Base-by-base conservation (phyloP, 495 filamentous ascomycete species). In the Pseudomonodictys pantanalensis region DNA sequence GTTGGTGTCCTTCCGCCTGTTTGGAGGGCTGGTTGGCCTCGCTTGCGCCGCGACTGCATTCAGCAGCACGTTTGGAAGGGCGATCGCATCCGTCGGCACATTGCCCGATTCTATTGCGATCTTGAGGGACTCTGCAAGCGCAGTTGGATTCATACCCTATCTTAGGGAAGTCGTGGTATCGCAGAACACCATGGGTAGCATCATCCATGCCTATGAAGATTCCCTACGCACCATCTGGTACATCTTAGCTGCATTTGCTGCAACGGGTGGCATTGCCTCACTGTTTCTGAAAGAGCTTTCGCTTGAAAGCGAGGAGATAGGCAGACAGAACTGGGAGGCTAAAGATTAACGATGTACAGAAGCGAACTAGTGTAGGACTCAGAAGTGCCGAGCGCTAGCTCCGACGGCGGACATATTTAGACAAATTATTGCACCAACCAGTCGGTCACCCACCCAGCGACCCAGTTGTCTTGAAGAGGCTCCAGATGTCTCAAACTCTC, bases 21-120 rank as follows among this genome's bases (percentile, higher is more conserved):
- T 77, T n/a, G 75, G 75, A 0, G 70, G 63, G 2, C 64, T 76
- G 1, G 49, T 77, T 12, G 75, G 74, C 10, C 72, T 76, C 15
- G 72, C 77, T 1, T 51, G 77, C 26, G 56, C 56, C 23, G 65
- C 70, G 9, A 67, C 71, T 0, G 54, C 66, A 5, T 74, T 73
- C 58, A 69, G 46, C 54, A 71, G 58, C 39, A 56, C 68, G 10
- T 75, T 73, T 45, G 60, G 17, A n/a, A 11, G 22, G 8, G 11
- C 26, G 6, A 63, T 63, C 22, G 45, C 23, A 9, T 1, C 23
- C 12, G 7, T 57, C 5, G 38, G 41, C 5, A 11, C 3, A 7
- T 22, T 58, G 7, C 56, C 24, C 26, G 47, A 20, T 2, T 18
- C n/a, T 24, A 3, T 58, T 3, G 47, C 45, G 3, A 25, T 45